phyloP scores from a whole-genome alignment of 805 yeast genomes.

The Ogataea polymorpha region DNA sequence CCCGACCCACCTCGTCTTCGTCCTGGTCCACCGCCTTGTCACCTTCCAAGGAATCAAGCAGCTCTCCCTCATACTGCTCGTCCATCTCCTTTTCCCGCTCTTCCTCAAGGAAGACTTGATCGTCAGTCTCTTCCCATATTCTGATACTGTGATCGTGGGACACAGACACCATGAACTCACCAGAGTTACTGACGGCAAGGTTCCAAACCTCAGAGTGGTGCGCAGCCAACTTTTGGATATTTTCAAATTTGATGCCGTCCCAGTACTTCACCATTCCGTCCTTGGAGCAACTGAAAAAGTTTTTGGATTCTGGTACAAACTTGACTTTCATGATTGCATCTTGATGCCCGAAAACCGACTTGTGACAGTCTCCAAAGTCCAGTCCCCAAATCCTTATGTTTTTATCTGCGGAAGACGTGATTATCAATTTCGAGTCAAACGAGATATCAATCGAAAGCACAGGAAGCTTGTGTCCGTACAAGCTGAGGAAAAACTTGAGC shows the following conservation, averaged over 20 bases:
- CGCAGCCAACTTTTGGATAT: conserved; percentile 79
- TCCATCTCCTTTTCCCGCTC: conserved; percentile 95
- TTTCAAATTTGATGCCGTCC: conserved; percentile 98
- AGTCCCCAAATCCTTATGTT: conserved; percentile 98
- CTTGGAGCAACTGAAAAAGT: conserved; percentile 86
- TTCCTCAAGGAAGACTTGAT: conserved; percentile 94
- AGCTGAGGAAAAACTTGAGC: conserved; percentile 79
- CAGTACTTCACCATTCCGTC: conserved; percentile 90
- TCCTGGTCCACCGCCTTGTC: conserved; percentile 36
- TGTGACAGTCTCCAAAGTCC: conserved; percentile 98
- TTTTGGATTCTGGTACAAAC: conserved; percentile 81
- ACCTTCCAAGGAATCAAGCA: conserved; percentile 69
- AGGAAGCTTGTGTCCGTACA: conserved; percentile 96
- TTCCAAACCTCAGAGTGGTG: conserved; percentile 97
- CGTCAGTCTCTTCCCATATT: conserved; percentile 91
- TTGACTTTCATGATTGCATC: conserved; percentile 89
- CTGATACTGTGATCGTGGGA: conserved; percentile 93
- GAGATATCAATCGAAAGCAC: conserved; percentile 92
- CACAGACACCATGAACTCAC: conserved; percentile 70
- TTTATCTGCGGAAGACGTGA: conserved; percentile 95
- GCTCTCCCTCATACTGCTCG: conserved; percentile 79
- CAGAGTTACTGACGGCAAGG: conserved; percentile 70
- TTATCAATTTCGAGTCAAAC: conserved; percentile 77
- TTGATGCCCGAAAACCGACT: conserved; percentile 93
- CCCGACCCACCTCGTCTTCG: conserved; percentile 57